These are phyloP conservation scores for Dacryopinax primogenitus DNA, from an alignment of 768 basidiomycete species.

Conservation along the genomic window DNA sequence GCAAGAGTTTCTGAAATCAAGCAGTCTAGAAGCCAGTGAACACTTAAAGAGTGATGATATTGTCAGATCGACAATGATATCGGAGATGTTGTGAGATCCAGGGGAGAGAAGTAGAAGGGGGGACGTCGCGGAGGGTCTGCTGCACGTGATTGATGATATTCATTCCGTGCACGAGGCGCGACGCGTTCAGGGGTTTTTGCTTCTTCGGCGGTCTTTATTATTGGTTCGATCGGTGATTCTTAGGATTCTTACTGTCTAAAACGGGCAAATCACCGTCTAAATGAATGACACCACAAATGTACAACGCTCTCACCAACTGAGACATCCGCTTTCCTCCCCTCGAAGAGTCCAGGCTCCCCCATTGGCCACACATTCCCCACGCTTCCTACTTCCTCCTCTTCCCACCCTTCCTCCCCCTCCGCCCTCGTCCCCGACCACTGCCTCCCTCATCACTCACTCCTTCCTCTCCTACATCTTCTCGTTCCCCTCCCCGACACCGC, in stretches of 20 bases:
- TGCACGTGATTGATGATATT: conserved; percentile 8
- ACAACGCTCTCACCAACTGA: no score
- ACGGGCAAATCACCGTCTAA: no score
- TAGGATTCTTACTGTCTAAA: no score
- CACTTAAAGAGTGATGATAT: no score
- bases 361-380: neutral
- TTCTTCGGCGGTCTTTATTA: neutral
- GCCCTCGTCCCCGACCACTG: neutral
- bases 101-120: neutral
- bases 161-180: neutral
- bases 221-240: no score
- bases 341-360: no score
- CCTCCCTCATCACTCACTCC: neutral
- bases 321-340: no score
- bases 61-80: neutral
- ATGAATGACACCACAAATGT: no score
- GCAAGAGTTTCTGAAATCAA: no score
- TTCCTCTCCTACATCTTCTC: neutral
- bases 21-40: no score
- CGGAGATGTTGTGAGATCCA: neutral
- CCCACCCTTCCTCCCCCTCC: conserved; percentile 7
- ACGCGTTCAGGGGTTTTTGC: neutral
- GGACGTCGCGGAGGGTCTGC: neutral
- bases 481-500: neutral
- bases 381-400: neutral